phyloP scores from a whole-genome alignment of 805 yeast species.

The Kodamaea leandrae region DNA sequence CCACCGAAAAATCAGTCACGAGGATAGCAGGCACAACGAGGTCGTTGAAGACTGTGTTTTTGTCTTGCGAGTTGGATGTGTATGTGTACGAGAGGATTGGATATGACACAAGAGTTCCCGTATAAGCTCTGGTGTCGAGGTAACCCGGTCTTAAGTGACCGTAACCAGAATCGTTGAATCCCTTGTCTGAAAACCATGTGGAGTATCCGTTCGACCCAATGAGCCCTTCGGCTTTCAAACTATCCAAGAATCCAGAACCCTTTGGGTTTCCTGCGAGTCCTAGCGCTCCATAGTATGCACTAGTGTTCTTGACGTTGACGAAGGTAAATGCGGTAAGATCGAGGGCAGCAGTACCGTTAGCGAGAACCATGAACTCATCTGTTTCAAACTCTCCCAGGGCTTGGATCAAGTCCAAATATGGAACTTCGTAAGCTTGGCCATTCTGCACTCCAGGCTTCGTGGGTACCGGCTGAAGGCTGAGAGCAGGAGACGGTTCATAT shows the following conservation, averaged over 20 bases:
- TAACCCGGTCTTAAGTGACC: constrained; percentile 56
- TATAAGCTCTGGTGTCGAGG: constrained; percentile 46
- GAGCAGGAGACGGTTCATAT: constrained; percentile 10
- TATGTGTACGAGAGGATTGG: constrained; percentile 44
- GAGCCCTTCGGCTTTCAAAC: constrained; percentile 17
- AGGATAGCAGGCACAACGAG: constrained; percentile 30
- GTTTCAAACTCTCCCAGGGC: constrained; percentile 29
- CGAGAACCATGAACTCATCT: constrained; percentile 21
- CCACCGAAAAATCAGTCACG: constrained; percentile 22
- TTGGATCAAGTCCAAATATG: constrained; percentile 25
- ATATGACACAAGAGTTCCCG: constrained; percentile 49
- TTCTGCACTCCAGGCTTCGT: constrained; percentile 12
- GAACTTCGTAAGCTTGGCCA: constrained; percentile 20
- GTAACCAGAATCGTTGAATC: constrained; percentile 12
- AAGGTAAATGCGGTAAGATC: constrained; percentile 25
- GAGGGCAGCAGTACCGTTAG: constrained; percentile 13
- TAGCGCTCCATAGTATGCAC: constrained; percentile 29
- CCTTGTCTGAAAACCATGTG: constrained; percentile 24
- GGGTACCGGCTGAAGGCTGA: constrained; percentile 6
- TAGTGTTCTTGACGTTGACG: constrained; percentile 23
- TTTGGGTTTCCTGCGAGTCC: constrained; percentile 32
- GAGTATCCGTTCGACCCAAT: constrained; percentile 35
- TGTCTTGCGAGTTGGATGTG: constrained; percentile 11
- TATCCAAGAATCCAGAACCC: constrained; percentile 29
- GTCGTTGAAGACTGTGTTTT: constrained; percentile 8